Evolutionary conservation across 2,329 filamentous ascomycete species (phyloP), one percentile per base, ranked within the genome.

Genomic region (Neurospora sp.): DNA sequence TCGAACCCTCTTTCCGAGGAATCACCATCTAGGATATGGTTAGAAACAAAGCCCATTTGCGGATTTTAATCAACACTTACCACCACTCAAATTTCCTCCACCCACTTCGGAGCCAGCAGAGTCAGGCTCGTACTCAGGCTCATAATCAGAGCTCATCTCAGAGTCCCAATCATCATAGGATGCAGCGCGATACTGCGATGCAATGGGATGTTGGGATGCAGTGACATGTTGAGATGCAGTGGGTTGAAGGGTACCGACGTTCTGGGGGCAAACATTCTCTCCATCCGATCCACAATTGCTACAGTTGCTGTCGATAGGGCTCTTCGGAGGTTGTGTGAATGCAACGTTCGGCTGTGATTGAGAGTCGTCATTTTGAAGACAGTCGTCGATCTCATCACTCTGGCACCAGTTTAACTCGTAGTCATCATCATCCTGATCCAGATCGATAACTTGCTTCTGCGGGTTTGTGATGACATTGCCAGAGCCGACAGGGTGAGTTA

Each of bases 401-500:
- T 12, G 10, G 5, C 43, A 12, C 43, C 19, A 23, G 6, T 69
- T 10, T 15, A 2, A 39, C 36, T 70, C 65, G 19, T 67, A 39
- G 6, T 71, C 65, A 6, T 57, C 65, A 6, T 57, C 46, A 67
- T 67, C 69, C 6, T 43, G 57, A 43, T 69, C 67, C 10, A 36
- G 52, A 39, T 70, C 23, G 39, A 28, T 37, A 19, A 40, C 8
- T 2, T 33, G 23, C 41, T 68, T 43, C 23, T 40, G n/a, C 19
- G 43, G 17, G 3, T 66, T 19, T 23, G 69, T 39, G 36, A 67
- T 39, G 2, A 57, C 8, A 41, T 28, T 37, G 1, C 39, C 33
- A 6, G 73, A 71, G 6, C 11, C 36, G 1, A 66, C 46, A 8
- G 70, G 70, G 0, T 71, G 72, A 0, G 74, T 74, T 5, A 75